phyloP scores from a whole-genome alignment of 768 basidiomycete genomes.

The Podaxis sp. region DNA sequence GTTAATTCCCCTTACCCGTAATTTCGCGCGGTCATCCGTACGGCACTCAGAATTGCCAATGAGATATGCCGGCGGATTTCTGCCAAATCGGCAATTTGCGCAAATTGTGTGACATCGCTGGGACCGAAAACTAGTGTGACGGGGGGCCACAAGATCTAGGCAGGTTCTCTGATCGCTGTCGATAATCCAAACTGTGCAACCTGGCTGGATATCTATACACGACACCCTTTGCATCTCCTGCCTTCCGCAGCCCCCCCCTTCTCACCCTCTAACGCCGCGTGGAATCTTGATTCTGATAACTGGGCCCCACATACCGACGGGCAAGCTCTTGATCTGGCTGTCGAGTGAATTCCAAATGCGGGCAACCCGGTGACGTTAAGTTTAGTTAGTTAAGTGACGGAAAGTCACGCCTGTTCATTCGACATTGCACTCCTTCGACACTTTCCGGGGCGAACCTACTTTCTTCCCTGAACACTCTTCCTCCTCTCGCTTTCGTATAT shows the following conservation, averaged over 20 bases:
- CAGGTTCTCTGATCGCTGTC: too few species aligned
- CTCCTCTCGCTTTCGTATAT: conserved; percentile 19
- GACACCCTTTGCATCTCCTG: neutral
- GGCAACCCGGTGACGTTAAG: conserved; percentile 4
- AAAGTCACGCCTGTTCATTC: conserved; percentile 1
- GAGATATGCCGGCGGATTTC: neutral
- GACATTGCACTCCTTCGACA: conserved; percentile 5
- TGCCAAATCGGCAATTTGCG: neutral
- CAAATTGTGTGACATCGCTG: neutral
- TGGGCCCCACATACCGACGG: neutral
- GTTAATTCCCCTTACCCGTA: neutral
- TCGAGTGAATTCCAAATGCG: neutral
- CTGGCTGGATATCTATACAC: neutral
- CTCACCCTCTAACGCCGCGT: neutral
- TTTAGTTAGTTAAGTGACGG: conserved; percentile 1
- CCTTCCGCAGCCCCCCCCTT: neutral
- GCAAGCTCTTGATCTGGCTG: neutral
- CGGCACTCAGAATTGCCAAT: neutral
- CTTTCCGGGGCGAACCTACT: conserved; percentile 10
- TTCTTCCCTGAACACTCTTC: conserved; percentile 10
- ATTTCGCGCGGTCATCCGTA: neutral
- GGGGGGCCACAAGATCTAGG: neutral
- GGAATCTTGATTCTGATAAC: neutral
- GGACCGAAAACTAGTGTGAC: neutral
- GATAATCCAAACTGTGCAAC: too few species aligned